phyloP scores from a whole-genome alignment of 148 eudicot species.

The Cornus controversa region DNA sequence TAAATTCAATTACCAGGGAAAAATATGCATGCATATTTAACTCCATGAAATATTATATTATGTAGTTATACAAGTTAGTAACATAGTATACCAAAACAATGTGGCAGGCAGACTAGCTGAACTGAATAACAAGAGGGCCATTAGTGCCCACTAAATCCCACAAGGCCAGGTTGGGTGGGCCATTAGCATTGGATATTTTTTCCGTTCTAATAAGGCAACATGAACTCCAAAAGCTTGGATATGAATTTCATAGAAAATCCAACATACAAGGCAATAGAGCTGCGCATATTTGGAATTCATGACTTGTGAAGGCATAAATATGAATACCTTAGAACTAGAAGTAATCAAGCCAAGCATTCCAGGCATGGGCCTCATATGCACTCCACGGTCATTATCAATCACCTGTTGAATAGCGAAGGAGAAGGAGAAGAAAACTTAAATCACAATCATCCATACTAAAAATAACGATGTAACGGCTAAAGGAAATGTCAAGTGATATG shows the following conservation, averaged over 20 bases:
- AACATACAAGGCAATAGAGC: neutral
- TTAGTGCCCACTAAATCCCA: neutral
- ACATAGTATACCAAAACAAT: neutral
- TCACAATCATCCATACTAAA: conserved; percentile 2
- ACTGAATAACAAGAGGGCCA: neutral
- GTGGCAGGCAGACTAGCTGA: no score
- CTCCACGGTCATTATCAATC: conserved; percentile 88
- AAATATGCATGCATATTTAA: neutral
- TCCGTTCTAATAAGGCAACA: neutral
- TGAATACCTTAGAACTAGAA: conserved; percentile 62
- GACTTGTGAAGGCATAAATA: neutral
- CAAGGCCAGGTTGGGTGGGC: neutral
- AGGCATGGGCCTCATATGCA: conserved; percentile 98
- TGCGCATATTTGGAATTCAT: neutral
- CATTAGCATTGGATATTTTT: neutral
- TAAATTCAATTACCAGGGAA: neutral
- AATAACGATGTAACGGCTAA: neutral
- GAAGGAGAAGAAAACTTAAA: neutral
- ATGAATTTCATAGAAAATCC: neutral
- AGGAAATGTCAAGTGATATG: neutral
- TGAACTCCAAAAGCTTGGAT: conserved; percentile 8
- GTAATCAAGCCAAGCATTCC: conserved; percentile 82
- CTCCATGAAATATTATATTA: neutral
- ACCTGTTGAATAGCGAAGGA: conserved; percentile 43
- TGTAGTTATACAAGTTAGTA: neutral